Percentiles rank a stretch among this genome's conserved stretches.
Conservation (phyloP, 31 red algal species). For the Endocladia muricata region DNA sequence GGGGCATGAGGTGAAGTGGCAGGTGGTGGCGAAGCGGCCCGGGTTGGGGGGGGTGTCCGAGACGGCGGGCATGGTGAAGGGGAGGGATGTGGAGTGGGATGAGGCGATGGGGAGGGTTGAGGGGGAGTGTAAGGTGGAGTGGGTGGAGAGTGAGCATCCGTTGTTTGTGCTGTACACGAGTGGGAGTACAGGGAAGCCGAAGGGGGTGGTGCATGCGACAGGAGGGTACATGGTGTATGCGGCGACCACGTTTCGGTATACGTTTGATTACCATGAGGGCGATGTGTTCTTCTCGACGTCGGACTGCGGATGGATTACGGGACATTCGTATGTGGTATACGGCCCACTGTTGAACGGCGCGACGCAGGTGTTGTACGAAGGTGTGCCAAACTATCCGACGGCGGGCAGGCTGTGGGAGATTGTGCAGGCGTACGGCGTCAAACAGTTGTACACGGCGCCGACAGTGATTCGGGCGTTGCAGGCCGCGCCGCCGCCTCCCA, state of each 20-base stretch:
- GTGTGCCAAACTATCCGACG: constrained; percentile 87
- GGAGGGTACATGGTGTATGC: constrained; percentile 94
- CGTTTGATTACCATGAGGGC: constrained; percentile 88
- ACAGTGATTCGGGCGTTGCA: constrained; percentile 97
- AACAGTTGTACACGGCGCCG: constrained; percentile 94
- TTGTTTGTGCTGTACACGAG: constrained; percentile 95
- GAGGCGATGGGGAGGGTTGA: constrained; percentile 25
- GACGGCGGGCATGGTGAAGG: constrained; percentile 3
- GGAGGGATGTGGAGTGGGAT: constrained; percentile 55
- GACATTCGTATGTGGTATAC: constrained; percentile 96
- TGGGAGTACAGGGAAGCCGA: constrained; percentile 92
- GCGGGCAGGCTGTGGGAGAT: constrained; percentile 92
- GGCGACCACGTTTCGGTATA: constrained; percentile 90
- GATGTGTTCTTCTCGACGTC: constrained; percentile 98
- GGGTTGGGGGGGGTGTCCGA: neutral
- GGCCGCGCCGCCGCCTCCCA: constrained; percentile 48
- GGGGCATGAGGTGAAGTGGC: constrained; percentile 50
- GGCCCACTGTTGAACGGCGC: constrained; percentile 93
- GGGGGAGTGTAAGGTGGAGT: constrained; percentile 53
- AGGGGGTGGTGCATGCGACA: constrained; percentile 93
- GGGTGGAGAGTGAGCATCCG: constrained; percentile 91
- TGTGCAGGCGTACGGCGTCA: constrained; percentile 75
- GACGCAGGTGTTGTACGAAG: constrained; percentile 93
- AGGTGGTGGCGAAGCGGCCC: constrained; percentile 36
- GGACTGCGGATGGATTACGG: constrained; percentile 99